Evolutionary conservation across 1,284 basidiomycete species (phyloP), one percentile per base, ranked within the genome.

Genomic region (Coriolopsis trogii): DNA sequence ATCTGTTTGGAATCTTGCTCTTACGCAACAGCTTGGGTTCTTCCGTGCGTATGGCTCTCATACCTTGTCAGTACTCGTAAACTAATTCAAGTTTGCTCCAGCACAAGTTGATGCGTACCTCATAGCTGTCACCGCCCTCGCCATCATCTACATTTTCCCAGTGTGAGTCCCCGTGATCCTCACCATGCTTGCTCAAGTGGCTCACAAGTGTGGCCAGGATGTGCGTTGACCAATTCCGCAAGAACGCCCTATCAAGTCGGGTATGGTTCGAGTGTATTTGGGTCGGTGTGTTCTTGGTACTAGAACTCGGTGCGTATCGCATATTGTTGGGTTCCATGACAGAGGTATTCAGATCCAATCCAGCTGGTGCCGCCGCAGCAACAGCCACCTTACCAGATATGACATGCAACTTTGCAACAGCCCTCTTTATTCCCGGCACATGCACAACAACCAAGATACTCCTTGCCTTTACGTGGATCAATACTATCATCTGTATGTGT

Each of bases 261-360:
- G 80, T 90, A n/a, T 88, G 84, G 84, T 84, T 89, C 56, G 88
- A 91, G 64, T 79, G 77, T 58, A 47, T 68, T 21, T 91, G 88
- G 88, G 67, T 84, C 36, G 70, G 73, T 1, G 25, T 84, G 6
- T 82, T 85, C 61, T 83, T 78, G 66, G 38, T 80, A 16, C 65
- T 89, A 66, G 73, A 87, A 53, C 69, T 90, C 7, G 76, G 89
- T 91, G 64, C 34, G 82, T 67, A 28, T 21, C 13, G 13, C 13
- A 12, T 18, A 29, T 18, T 25, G 13, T 24, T n/a, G 21, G 30
- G 23, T 15, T 40, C 55, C 15, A 40, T n/a, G 41, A 15, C 53
- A 83, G 82, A n/a, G n/a, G n/a, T 25, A n/a, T 24, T n/a, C 23
- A 29, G 23, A n/a, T 40, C 55, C 15, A 40, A 18, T 41, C n/a